phyloP scores from a whole-genome alignment of 2,329 filamentous ascomycete genomes.

The Sporothrix curviconia region DNA sequence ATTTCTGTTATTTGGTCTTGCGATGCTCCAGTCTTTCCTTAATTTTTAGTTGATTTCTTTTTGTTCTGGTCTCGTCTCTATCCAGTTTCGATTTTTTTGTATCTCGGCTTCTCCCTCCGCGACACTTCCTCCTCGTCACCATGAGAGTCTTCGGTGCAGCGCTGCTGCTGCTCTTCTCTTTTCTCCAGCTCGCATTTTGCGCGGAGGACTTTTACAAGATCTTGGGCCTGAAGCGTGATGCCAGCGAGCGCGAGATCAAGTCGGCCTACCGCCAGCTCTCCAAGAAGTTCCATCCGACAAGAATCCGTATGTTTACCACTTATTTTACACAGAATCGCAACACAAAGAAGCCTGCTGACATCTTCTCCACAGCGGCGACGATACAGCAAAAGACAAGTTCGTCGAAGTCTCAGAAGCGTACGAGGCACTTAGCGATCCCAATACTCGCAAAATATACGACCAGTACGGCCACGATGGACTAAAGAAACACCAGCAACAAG shows the following conservation, averaged over 20 bases:
- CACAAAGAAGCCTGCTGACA: too few species aligned
- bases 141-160: slow-evolving; percentile 13
- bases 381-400: slow-evolving; percentile 80
- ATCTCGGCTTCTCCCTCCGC: not conserved
- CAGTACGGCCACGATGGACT: slow-evolving; percentile 88
- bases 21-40: not conserved
- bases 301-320: slow-evolving; percentile 70
- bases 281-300: slow-evolving; percentile 98
- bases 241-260: slow-evolving; percentile 84
- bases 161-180: slow-evolving; percentile 45
- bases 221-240: slow-evolving; percentile 71
- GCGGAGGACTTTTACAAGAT: slow-evolving; percentile 76
- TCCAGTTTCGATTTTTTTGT: not conserved
- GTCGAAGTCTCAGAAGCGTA: slow-evolving; percentile 93
- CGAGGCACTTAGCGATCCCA: slow-evolving; percentile 75
- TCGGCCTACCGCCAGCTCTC: slow-evolving; percentile 84
- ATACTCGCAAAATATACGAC: slow-evolving; percentile 85
- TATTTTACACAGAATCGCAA: too few species aligned
- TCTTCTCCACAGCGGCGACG: slow-evolving; percentile 54
- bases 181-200: slow-evolving; percentile 50
- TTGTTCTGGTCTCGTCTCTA: not conserved
- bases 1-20: not conserved
- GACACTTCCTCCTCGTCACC: not conserved
- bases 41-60: not conserved
- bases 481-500: slow-evolving; percentile 70